Evolutionary conservation across 148 eudicot species (phyloP).

Genomic region (Diospyros lotus): DNA sequence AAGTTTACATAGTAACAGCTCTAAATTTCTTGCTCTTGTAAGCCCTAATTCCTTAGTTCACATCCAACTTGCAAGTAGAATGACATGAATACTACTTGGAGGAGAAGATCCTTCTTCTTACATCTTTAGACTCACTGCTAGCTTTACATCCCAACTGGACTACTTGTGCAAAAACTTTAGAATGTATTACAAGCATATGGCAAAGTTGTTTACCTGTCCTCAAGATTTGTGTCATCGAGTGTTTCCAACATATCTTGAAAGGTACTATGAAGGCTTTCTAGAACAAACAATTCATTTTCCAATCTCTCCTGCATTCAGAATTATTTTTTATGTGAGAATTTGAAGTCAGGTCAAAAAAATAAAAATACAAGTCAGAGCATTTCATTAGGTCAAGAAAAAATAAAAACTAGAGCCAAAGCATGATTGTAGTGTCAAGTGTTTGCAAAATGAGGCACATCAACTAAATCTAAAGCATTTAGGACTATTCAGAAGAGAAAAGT

Average conservation of each 20-base stretch:
- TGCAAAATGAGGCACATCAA: neutral
- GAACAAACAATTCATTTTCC: constrained; percentile 56
- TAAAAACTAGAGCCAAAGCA: neutral
- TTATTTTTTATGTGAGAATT: constrained; percentile 1
- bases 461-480: too few species aligned
- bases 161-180: too few species aligned
- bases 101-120: too few species aligned
- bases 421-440: too few species aligned
- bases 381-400: neutral
- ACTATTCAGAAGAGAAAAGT: neutral
- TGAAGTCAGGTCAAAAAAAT: constrained; percentile 1
- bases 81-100: too few species aligned
- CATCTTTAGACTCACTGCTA: too few species aligned
- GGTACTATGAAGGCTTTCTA: constrained; percentile 39
- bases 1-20: too few species aligned
- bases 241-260: constrained; percentile 60
- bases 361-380: neutral
- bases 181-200: neutral
- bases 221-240: constrained; percentile 38
- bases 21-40: too few species aligned
- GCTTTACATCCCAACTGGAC: too few species aligned
- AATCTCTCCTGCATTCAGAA: constrained; percentile 49
- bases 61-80: too few species aligned
- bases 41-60: too few species aligned
- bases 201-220: constrained; percentile 47